Evolutionary conservation across 2,329 filamentous ascomycete species (phyloP).

Genomic region (Didymella glomerata): DNA sequence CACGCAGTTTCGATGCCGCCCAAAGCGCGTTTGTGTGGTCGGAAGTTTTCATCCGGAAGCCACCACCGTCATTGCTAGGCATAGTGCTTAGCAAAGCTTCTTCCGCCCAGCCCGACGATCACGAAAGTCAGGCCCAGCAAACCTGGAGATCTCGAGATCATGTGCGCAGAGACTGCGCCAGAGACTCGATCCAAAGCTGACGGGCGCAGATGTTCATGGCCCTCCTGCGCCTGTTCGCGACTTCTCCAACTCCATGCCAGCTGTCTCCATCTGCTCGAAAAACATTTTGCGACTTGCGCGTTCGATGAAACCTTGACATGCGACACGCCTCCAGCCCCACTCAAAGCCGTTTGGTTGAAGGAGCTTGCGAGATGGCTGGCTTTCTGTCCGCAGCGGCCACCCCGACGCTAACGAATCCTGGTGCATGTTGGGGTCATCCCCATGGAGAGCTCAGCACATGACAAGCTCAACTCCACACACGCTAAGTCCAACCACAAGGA

Average conservation of each 20-base stretch:
- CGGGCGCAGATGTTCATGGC: background rate
- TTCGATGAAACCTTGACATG: conserved; percentile 10
- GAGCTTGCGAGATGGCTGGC: background rate
- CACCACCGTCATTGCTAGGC: conserved; percentile 10
- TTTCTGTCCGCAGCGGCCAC: conserved; percentile 1
- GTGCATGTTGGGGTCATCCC: conserved; percentile 2
- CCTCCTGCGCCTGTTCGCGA: background rate
- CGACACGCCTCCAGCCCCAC: background rate
- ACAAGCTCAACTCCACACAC: conserved; percentile 7
- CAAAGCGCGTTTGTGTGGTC: background rate
- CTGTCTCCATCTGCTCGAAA: background rate
- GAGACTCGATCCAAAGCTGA: background rate
- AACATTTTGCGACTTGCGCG: background rate
- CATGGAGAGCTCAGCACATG: conserved; percentile 3
- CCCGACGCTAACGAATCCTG: conserved; percentile 4
- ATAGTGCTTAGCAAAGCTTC: conserved; percentile 1
- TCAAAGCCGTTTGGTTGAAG: conserved; percentile 1
- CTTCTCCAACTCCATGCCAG: background rate
- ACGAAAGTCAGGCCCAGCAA: background rate
- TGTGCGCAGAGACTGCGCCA: background rate
- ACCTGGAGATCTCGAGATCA: background rate
- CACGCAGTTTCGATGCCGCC: background rate
- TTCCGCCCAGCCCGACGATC: background rate
- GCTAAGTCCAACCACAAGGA: conserved; percentile 9
- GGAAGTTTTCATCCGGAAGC: conserved; percentile 2